Percentiles rank a stretch among this genome's conserved stretches.
Conservation (phyloP, 2,329 filamentous ascomycete genomes). For the Penicillium corylophilum region DNA sequence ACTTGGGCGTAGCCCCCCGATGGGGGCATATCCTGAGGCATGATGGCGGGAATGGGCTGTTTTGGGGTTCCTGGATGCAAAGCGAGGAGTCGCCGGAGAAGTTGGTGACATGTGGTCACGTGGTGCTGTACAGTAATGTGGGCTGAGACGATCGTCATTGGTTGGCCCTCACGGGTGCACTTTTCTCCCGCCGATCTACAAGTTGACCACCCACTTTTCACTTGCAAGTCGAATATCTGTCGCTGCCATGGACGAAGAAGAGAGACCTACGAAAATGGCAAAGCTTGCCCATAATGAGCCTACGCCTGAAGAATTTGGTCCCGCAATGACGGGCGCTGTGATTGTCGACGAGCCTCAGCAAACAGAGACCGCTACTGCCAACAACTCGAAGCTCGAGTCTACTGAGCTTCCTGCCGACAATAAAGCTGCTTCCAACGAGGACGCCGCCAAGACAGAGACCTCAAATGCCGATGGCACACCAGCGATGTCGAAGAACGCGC, state of each 20-base stretch:
- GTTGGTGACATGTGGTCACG: constrained; percentile 32
- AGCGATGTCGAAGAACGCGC: constrained; percentile 76
- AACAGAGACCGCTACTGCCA: constrained; percentile 3
- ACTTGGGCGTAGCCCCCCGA: constrained; percentile 90
- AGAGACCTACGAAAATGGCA: constrained; percentile 55
- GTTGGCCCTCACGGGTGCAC: constrained; percentile 14
- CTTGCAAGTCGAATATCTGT: background rate
- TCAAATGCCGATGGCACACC: constrained; percentile 13
- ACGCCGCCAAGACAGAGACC: background rate
- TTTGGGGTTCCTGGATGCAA: constrained; percentile 19
- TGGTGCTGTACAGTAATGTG: constrained; percentile 32
- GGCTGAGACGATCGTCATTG: constrained; percentile 30
- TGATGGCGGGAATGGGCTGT: constrained; percentile 48
- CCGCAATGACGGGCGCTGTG: constrained; percentile 33
- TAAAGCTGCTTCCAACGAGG: constrained; percentile 1
- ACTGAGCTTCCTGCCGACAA: constrained; percentile 3
- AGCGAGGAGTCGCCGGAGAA: constrained; percentile 27
- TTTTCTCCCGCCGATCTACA: constrained; percentile 22
- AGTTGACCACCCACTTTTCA: constrained; percentile 10
- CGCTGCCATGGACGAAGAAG: constrained; percentile 53
- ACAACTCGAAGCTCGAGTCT: constrained; percentile 4
- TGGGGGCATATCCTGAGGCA: constrained; percentile 98
- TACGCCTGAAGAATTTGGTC: constrained; percentile 23
- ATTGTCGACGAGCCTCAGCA: constrained; percentile 15
- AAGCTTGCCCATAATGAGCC: constrained; percentile 47